Evolutionary conservation across 78 protist genomes (phyloP).

Genomic region (Isochrysis galbana): DNA sequence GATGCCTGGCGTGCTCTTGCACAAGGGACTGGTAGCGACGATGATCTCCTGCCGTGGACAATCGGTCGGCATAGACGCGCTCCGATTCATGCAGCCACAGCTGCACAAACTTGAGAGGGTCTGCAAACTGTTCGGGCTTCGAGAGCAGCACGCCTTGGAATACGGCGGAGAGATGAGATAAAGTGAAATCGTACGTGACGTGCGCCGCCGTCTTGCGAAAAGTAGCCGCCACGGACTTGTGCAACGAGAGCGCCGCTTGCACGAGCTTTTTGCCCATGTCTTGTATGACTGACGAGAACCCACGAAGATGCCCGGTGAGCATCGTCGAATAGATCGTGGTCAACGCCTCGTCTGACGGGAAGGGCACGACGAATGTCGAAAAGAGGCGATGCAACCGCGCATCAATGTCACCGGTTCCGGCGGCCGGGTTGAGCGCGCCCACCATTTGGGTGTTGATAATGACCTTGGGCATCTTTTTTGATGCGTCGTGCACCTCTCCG

Average conservation of each 20-base stretch:
- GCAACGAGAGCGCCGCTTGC: constrained; percentile 54
- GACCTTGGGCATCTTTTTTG: constrained; percentile 33
- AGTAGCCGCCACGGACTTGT: constrained; percentile 34
- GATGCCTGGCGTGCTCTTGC: constrained; percentile 25
- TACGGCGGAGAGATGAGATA: constrained; percentile 57
- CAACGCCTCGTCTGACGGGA: constrained; percentile 60
- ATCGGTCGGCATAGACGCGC: constrained; percentile 56
- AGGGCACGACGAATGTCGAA: constrained; percentile 42
- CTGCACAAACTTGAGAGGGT: constrained; percentile 11
- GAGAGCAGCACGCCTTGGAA: constrained; percentile 55
- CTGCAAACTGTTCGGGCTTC: not conserved
- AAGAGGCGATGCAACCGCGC: constrained; percentile 73
- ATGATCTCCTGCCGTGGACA: constrained; percentile 21
- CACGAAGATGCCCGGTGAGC: constrained; percentile 32
- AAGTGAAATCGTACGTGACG: constrained; percentile 65
- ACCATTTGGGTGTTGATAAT: constrained; percentile 50
- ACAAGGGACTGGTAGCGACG: constrained; percentile 39
- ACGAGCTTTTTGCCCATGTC: constrained; percentile 18
- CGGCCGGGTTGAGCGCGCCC: constrained; percentile 67
- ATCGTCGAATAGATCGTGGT: constrained; percentile 58
- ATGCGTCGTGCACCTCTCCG: constrained; percentile 49
- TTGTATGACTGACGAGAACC: not conserved
- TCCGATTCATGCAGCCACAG: constrained; percentile 57
- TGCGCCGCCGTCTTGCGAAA: constrained; percentile 69
- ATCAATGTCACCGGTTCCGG: constrained; percentile 65